Conservation (phyloP, 108 stramenopile species). For the Epipyxis sp. region DNA sequence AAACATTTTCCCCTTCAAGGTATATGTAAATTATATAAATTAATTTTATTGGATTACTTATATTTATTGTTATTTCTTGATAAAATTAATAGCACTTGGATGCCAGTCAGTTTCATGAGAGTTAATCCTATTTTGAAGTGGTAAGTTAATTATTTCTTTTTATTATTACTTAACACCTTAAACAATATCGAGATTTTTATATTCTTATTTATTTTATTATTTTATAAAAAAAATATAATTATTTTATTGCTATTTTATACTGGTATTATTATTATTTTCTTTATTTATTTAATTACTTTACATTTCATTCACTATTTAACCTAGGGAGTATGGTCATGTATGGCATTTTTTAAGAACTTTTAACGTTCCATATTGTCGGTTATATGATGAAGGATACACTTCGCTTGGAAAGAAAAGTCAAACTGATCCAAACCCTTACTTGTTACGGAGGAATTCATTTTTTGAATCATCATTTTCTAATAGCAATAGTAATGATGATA, state of each 20-base stretch:
- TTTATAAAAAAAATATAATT: background rate
- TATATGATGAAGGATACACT: constrained; percentile 96
- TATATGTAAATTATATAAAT: too few species aligned
- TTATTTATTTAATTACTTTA: too few species aligned
- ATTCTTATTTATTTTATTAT: background rate
- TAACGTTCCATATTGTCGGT: constrained; percentile 79
- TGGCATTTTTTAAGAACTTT: constrained; percentile 84
- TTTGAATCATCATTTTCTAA: too few species aligned
- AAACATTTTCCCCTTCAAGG: constrained; percentile 16
- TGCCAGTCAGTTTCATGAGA: constrained; percentile 92
- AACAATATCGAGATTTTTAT: too few species aligned
- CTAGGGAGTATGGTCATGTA: constrained; percentile 55
- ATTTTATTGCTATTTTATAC: too few species aligned
- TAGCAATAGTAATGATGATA: constrained; percentile 1
- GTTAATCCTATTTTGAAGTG: constrained; percentile 92
- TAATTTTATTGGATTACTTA: background rate
- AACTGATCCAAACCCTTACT: constrained; percentile 83
- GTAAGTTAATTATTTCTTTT: too few species aligned
- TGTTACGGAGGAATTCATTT: constrained; percentile 38
- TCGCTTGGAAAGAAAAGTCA: constrained; percentile 82
- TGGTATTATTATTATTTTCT: too few species aligned
- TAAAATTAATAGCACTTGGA: constrained; percentile 53
- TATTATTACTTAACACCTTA: too few species aligned
- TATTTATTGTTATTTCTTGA: constrained; percentile 58
- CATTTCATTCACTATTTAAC: too few species aligned